Conservation (phyloP, 352 stramenopile genomes). For the Elongisporangium anandrum region DNA sequence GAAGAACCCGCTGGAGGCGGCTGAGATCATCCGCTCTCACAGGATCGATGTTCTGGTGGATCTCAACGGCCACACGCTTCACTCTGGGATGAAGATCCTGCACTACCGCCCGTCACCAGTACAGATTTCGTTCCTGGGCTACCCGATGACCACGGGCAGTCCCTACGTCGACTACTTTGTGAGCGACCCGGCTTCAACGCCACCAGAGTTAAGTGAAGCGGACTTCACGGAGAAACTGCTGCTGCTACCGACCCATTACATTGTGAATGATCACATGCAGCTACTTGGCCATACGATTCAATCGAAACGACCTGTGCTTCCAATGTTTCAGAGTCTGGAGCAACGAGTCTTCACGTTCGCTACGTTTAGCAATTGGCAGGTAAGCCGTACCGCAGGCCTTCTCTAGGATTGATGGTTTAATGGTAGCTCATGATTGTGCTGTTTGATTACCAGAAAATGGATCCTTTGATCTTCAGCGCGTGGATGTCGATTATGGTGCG, state of each 20-base stretch:
- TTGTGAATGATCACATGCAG: conserved; percentile 83
- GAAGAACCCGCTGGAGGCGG: conserved; percentile 44
- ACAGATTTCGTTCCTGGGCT: conserved; percentile 74
- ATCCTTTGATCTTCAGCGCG: conserved; percentile 57
- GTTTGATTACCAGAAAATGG: conserved; percentile 53
- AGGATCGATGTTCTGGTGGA: conserved; percentile 77
- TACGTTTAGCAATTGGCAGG: conserved; percentile 85
- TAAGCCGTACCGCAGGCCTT: conserved; percentile 2
- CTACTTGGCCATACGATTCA: conserved; percentile 53
- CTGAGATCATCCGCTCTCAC: conserved; percentile 41
- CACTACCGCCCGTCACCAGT: conserved; percentile 54
- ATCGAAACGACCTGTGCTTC: conserved; percentile 18
- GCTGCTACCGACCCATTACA: conserved; percentile 69
- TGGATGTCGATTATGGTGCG: conserved; percentile 79
- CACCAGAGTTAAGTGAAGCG: conserved; percentile 21
- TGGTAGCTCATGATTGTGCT: background rate
- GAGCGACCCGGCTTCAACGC: conserved; percentile 48
- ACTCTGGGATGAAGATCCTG: conserved; percentile 67
- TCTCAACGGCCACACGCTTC: conserved; percentile 81
- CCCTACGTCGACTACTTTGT: conserved; percentile 67
- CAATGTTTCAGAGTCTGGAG: conserved; percentile 1
- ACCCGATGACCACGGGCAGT: conserved; percentile 64
- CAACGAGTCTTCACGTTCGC: conserved; percentile 56
- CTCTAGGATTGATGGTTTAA: background rate
- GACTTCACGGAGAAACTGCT: conserved; percentile 75